Base-by-base conservation (phyloP, 768 basidiomycete species). In the Lentinula sp. region DNA sequence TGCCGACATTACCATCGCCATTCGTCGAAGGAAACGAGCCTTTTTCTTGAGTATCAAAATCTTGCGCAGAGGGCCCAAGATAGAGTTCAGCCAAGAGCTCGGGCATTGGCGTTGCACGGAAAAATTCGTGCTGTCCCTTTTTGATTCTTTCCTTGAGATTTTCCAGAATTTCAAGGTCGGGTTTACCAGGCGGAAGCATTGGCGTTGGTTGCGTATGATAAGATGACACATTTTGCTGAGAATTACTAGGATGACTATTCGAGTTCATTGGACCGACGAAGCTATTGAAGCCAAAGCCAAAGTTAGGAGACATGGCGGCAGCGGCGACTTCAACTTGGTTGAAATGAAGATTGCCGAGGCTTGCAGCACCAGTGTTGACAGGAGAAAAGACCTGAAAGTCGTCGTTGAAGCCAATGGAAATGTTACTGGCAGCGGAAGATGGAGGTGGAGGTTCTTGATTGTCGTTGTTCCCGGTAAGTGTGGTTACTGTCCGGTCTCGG, bases 141-240 rank as follows among this genome's bases (percentile, higher is more conserved):
- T 85, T 87, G 72, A 92, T 91, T 59, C 81, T 75, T 23, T 83
- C 75, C 71, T 92, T 91, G 70, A 92, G 84, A 60, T 84, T 84
- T 73, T 91, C 84, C 62, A 92, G 80, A 35, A 86, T 79, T 69
- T 90, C 87, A 63, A 91, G 80, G 73, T 91, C 90, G 68, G 76
- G 80, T 66, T 83, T 78, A 7, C 85, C 87, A 21, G 81, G 78
- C 2, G 83, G 80, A 0, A 80, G 67, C 55, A 60, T 52, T n/a
- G 48, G 16, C 28, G 58, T 23, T 59, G 48, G 28, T 51, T 35
- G 28, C 10, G 21, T 48, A 48, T 48, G 21, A 11, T 48, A 48
- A 48, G 46, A 10, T n/a, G 46, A 23, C 10, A 18, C 18, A 40
- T 50, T 23, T 18, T 49, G 37, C 18, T 60, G 50, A 49, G 35